Base-by-base conservation (phyloP, 2,329 filamentous ascomycete genomes). In the Macroventuria anomochaeta region DNA sequence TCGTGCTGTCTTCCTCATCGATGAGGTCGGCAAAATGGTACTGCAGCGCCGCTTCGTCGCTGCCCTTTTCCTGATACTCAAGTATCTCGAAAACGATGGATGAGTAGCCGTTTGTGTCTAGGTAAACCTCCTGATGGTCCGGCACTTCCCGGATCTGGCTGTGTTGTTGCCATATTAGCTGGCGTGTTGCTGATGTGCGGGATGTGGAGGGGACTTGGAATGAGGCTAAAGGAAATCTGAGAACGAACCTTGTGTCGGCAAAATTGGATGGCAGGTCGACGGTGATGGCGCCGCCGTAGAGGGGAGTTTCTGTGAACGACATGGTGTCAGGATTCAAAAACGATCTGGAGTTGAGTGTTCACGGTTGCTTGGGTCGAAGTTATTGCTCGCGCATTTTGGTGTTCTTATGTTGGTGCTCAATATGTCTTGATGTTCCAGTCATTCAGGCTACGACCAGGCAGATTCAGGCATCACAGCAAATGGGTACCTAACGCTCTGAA, bases 31-130 rank as follows among this genome's bases (percentile, higher is more conserved):
- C 62, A 41, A 83, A 76, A 62, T 84, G 81, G 60, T 76, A 77
- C 58, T 80, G 75, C 53, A 79, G 61, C 15, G 91, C 91, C 37
- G 83, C 84, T 50, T 89, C 88, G 65, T 93, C 86, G 29, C 84
- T 83, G 66, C 86, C 83, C 15, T 85, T 79, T 4, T 83, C 83
- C 18, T 96, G 88, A 50, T 90, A 88, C 78, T 97, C 88, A 48
- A 90, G 89, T 68, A 97, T 91, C 68, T 97, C 93, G 75, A 97
- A 84, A 65, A 96, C 93, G 72, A 96, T 87, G 76, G 85, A 92
- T 3, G 90, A 91, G 74, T 93, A 93, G 42, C 91, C 92, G 58
- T 89, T 83, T 60, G 85, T 83, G 72, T 96, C 91, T 68, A 97
- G 88, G 78, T 87, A 96, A 64, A 97, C 89, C 80, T 97, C 93